phyloP scores from a whole-genome alignment of 1,284 basidiomycete genomes.

The Ustilago cynodontis region DNA sequence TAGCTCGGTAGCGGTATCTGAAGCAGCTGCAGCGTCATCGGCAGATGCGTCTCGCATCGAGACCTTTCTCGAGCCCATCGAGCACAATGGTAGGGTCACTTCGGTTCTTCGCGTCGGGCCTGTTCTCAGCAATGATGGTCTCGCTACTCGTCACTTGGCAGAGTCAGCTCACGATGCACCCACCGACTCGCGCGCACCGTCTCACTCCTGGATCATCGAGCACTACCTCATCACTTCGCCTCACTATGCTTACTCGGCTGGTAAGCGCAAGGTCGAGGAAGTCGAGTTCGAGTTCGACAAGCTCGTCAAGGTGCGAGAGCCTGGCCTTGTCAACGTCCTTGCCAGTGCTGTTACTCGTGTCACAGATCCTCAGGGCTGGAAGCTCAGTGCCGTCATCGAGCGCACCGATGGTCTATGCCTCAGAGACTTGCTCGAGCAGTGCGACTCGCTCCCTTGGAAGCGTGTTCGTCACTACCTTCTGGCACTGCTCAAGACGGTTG shows the following conservation, averaged over 20 bases:
- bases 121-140: slow-evolving; percentile 37
- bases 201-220: slow-evolving; percentile 59
- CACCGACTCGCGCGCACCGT: slow-evolving; percentile 27
- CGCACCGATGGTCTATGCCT: slow-evolving; percentile 39
- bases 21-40: not conserved
- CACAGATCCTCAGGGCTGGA: slow-evolving; percentile 46
- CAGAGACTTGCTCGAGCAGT: slow-evolving; percentile 54
- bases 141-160: slow-evolving; percentile 53
- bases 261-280: slow-evolving; percentile 65
- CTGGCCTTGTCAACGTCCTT: slow-evolving; percentile 56
- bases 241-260: slow-evolving; percentile 57
- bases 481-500: slow-evolving; percentile 57
- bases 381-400: slow-evolving; percentile 56
- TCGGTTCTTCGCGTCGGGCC: slow-evolving; percentile 59
- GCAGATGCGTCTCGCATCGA: slow-evolving; percentile 43
- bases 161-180: slow-evolving; percentile 47
- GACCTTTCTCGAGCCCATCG: slow-evolving; percentile 60
- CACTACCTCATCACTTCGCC: slow-evolving; percentile 56
- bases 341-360: slow-evolving; percentile 55
- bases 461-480: slow-evolving; percentile 54
- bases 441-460: slow-evolving; percentile 56
- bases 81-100: slow-evolving; percentile 42
- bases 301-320: slow-evolving; percentile 51
- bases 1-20: slow-evolving; percentile 2
- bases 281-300: slow-evolving; percentile 63